Evolutionary conservation across 2,329 filamentous ascomycete genomes (phyloP), one percentile per base, ranked within the genome.

Genomic region (Talaromyces sp.): DNA sequence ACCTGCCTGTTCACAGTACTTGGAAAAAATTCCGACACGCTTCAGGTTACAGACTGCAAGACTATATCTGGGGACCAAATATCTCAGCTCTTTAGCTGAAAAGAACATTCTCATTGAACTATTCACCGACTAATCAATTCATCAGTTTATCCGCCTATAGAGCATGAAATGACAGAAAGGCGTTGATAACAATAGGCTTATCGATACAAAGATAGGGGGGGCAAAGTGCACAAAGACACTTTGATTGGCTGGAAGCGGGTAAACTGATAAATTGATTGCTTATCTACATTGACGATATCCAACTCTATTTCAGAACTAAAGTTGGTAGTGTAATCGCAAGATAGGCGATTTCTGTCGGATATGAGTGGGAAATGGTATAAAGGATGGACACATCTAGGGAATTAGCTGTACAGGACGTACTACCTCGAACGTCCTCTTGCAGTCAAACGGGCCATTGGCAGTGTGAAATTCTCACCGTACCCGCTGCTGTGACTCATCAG

Each of bases 241-340:
- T 31, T 50, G 43, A 61, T 61, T 61, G 59, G 59, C 19, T 27
- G 1, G 16, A 48, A 14, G 45, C 59, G 59, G 59, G 45, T 61
- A 61, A 61, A 61, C 43, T 31, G 59, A 8, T 61, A 22, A 61
- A 61, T 43, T 39, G n/a, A 48, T 24, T 19, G 27, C 59, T 61
- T 61, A 50, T 61, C 59, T 61, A 43, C 41, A 3, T 10, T 61
- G 45, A 37, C 31, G 43, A 16, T 33, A 61, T 50, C 27, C 31
- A 45, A 39, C 33, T 33, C 24, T 52, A 52, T n/a, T n/a, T 52
- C 27, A 33, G 14, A 52, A n/a, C 19, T 52, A 33, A 31, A n/a
- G 27, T n/a, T 52, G 27, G 24, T 27, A n/a, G 7, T 14, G 16
- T 52, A 24, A 33, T 52, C 7, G 27, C 13, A 9, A 52, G 24